Base-by-base conservation (phyloP, 108 stramenopile species). In the Cyclotella kingstonii region DNA sequence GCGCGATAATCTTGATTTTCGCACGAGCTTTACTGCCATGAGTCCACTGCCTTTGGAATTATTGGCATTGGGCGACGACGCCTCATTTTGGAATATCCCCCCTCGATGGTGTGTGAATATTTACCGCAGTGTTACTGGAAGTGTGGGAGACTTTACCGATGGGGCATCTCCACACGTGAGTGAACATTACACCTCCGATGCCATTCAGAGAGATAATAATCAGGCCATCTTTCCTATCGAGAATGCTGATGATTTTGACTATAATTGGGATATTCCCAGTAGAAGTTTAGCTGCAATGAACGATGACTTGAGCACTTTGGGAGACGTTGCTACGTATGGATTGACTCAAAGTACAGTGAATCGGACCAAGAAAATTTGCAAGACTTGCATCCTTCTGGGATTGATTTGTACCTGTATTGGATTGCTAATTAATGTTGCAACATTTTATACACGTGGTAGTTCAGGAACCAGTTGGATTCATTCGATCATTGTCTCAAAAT, bases 111-210 rank as follows among this genome's bases (percentile, higher is more conserved):
- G 2, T 2, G 3, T 15, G 15, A 15, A 40, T 40, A 15, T 40
- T 40, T 40, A 40, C 4, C 3, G 4, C 2, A 40, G 39, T 14
- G 4, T 15, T 2, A 1, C 39, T 2, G n/a, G 39, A 40, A 15
- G n/a, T 15, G 4, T 40, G 39, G 45, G n/a, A n/a, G n/a, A n/a
- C n/a, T n/a, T n/a, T n/a, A n/a, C 45, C 15, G 45, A 46, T 46
- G 9, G 15, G 5, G 12, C 21, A 18, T 2, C 45, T 9, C 23
- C 1, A 9, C 43, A 14, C 15, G 4, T 44, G 9, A 22, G 21
- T 1, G 15, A 1, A 1, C 2, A 22, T 18, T 2, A 8, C 19
- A 22, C 2, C 19, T 9, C 3, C 4, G 45, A 46, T 18, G 10
- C 23, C 1, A 22, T 46, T 46, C 23, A 22, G 2, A 22, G 21